Evolutionary conservation across 768 basidiomycete genomes (phyloP), one percentile per base, ranked within the genome.

Genomic region (Chiua virens): DNA sequence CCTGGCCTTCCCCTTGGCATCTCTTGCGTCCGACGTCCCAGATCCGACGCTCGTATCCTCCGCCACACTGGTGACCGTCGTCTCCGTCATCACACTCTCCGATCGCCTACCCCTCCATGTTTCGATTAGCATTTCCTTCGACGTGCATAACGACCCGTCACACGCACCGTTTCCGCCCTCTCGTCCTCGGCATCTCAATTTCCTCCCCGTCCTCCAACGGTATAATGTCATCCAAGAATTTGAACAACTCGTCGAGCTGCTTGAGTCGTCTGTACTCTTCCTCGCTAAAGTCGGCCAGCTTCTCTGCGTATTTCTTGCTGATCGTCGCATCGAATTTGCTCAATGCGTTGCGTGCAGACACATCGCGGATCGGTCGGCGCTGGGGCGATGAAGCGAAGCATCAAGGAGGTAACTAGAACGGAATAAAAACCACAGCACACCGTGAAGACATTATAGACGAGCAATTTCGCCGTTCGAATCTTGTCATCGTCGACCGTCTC

Each of bases 211-310:
- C 85, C n/a, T 82, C 84, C 37, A 82, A 68, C 2, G 87, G 83
- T 37, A 87, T 75, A 38, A 91, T 79, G 10, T 83, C 80, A 55
- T 91, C 89, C 64, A 90, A 59, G 63, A 87, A 87, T 41, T 79
- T 75, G 61, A 91, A 91, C 23, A 88, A 60, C 0, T 80, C 77
- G 36, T 81, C 77, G 23, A 89, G 76, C 25, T 80, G 72, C 46
- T 83, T 79, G 4, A 90, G 73, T 48, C 85, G 74, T 52, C 85
- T 72, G 52, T 81, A 84, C 38, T 90, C 86, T 35, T 80, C 85
- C 60, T 89, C 87, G 52, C 77, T 82, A 65, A 91, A 86, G 52
- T 78, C 79, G 53, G 84, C 82, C 13, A 93, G 71, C 58, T 87
- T 83, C 47, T 80, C 76, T 34, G 82, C 80, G 55, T 85, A 92